These are phyloP conservation scores for Candida boleticola DNA, from an alignment of 805 yeast genomes.

Conservation along the genomic window DNA sequence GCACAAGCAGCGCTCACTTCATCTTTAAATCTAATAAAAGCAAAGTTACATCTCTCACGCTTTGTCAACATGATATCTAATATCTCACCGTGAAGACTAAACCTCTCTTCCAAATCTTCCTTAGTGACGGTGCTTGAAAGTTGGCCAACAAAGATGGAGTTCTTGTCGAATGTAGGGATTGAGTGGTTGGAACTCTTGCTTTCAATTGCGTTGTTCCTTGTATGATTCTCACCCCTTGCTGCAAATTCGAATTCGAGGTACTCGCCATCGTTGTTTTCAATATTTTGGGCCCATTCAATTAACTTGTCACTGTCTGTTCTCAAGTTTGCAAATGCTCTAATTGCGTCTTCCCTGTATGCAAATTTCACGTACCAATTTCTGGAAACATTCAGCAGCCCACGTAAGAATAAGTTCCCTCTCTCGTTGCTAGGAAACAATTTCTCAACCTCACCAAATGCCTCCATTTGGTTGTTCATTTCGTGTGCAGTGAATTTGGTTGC, in stretches of 20 bases:
- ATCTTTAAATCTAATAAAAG: constrained; percentile 63
- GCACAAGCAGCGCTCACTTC: constrained; percentile 84
- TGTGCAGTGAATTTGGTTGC: constrained; percentile 19
- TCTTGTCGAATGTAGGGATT: constrained; percentile 49
- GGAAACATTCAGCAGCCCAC: constrained; percentile 18
- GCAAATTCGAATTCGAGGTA: constrained; percentile 26
- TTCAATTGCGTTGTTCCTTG: neutral
- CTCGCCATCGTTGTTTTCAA: constrained; percentile 34
- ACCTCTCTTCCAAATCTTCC: constrained; percentile 55
- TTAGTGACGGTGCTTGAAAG: constrained; percentile 54
- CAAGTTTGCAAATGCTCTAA: constrained; percentile 73
- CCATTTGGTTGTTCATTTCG: constrained; percentile 37
- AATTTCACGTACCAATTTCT: constrained; percentile 74
- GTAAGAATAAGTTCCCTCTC: constrained; percentile 23
- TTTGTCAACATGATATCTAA: constrained; percentile 54
- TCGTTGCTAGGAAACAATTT: constrained; percentile 47
- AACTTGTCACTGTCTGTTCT: constrained; percentile 53
- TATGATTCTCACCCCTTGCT: constrained; percentile 11
- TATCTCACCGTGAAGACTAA: constrained; percentile 66
- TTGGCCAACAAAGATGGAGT: constrained; percentile 79
- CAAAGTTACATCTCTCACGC: constrained; percentile 55
- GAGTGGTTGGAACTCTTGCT: neutral
- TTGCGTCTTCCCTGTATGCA: constrained; percentile 83
- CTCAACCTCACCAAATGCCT: constrained; percentile 74
- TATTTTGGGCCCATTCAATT: constrained; percentile 86